phyloP scores from a whole-genome alignment of 352 stramenopile species.

The Nothophytophthora sp. region DNA sequence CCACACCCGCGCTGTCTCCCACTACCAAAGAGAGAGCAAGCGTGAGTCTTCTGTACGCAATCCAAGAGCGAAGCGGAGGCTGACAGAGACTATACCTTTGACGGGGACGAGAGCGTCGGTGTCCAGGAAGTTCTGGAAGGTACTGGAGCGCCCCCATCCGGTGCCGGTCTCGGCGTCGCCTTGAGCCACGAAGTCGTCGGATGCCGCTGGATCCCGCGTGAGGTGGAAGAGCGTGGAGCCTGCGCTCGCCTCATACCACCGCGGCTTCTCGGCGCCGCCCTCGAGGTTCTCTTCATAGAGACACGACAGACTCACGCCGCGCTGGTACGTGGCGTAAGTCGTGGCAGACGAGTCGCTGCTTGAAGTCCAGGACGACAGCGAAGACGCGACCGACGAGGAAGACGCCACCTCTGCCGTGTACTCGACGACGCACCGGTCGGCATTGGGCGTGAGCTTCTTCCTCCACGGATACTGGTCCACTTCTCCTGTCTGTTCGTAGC shows the following conservation, averaged over 20 bases:
- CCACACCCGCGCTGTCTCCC: conserved; percentile 37
- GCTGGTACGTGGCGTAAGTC: conserved; percentile 29
- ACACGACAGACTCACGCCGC: conserved; percentile 90
- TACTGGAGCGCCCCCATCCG: conserved; percentile 62
- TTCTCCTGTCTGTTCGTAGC: conserved; percentile 87
- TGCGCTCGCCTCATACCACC: conserved; percentile 88
- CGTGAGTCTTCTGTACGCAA: conserved; percentile 2
- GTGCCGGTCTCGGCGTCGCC: conserved; percentile 21
- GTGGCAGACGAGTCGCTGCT: conserved; percentile 17
- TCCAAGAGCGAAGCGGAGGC: neutral
- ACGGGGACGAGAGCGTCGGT: conserved; percentile 80
- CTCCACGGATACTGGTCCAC: conserved; percentile 93
- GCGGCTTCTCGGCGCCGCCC: conserved; percentile 64
- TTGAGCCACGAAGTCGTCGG: conserved; percentile 61
- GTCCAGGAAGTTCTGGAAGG: conserved; percentile 46
- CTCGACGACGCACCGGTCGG: conserved; percentile 78
- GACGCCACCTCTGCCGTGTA: conserved; percentile 40
- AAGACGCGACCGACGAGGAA: conserved; percentile 37
- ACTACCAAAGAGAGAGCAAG: conserved; percentile 27
- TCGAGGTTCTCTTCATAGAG: conserved; percentile 89
- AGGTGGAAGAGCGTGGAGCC: conserved; percentile 91
- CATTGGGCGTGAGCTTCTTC: conserved; percentile 77
- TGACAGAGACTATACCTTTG: conserved; percentile 39
- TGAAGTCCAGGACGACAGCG: conserved; percentile 22
- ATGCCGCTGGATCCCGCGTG: conserved; percentile 66